These are phyloP conservation scores for Apiospora aurea DNA, from an alignment of 2,329 filamentous ascomycete genomes.

Conservation along the genomic window DNA sequence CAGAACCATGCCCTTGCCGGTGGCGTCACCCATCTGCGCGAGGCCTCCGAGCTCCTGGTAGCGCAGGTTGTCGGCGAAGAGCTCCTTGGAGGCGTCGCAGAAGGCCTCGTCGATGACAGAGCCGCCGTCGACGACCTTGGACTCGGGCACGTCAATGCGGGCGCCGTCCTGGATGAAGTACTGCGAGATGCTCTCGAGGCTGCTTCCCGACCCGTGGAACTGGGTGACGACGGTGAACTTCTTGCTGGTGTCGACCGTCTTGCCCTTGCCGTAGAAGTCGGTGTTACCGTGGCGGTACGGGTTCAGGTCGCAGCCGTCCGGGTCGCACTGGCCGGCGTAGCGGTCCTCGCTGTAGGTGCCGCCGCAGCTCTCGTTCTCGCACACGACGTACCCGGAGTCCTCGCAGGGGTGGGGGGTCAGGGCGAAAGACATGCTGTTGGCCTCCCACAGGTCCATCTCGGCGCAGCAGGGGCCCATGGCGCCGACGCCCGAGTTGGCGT, in stretches of 20 bases:
- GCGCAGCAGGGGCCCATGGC: constrained; percentile 59
- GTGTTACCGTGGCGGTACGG: constrained; percentile 65
- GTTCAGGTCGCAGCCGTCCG: constrained; percentile 70
- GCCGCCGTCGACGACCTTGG: constrained; percentile 37
- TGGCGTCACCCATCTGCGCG: constrained; percentile 56
- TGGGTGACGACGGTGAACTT: constrained; percentile 67
- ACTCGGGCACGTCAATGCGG: constrained; percentile 54
- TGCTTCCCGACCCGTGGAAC: constrained; percentile 57
- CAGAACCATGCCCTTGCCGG: constrained; percentile 64
- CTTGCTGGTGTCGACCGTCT: constrained; percentile 59
- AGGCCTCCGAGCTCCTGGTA: constrained; percentile 61
- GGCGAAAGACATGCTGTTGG: constrained; percentile 64
- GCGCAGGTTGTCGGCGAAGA: constrained; percentile 56
- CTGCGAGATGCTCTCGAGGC: constrained; percentile 59
- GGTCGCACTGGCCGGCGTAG: constrained; percentile 65
- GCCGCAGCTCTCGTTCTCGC: constrained; percentile 52
- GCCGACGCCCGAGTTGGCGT: constrained; percentile 55
- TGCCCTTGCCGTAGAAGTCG: constrained; percentile 63
- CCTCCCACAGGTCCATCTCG: constrained; percentile 68
- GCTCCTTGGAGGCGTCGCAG: constrained; percentile 60
- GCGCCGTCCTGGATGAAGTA: constrained; percentile 64
- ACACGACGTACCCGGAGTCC: constrained; percentile 52
- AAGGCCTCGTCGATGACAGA: constrained; percentile 56
- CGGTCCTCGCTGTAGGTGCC: constrained; percentile 54
- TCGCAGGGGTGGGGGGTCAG: constrained; percentile 66